phyloP scores from a whole-genome alignment of 805 yeast species.

The Metschnikowia kofuensis region DNA sequence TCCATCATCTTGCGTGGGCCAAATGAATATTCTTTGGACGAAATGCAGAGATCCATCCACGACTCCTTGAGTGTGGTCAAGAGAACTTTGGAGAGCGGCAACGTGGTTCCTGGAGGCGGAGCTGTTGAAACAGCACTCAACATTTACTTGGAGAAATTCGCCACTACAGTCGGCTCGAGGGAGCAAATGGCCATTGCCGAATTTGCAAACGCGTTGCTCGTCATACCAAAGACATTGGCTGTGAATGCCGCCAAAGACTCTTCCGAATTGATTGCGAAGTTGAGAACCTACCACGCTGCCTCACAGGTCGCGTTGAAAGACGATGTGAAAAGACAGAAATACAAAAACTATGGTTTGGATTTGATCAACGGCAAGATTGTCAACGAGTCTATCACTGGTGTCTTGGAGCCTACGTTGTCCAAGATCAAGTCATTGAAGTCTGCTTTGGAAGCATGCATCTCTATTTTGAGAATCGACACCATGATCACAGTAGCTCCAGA shows the following conservation, averaged over 20 bases:
- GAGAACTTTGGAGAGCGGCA: slow-evolving; percentile 91
- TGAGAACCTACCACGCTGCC: slow-evolving; percentile 95
- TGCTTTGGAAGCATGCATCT: slow-evolving; percentile 97
- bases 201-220: slow-evolving; percentile 84
- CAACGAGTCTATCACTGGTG: slow-evolving; percentile 81
- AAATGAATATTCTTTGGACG: slow-evolving; percentile 92
- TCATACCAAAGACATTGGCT: slow-evolving; percentile 95
- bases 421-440: slow-evolving; percentile 91
- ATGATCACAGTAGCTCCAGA: slow-evolving; percentile 98
- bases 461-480: slow-evolving; percentile 95
- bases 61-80: slow-evolving; percentile 94
- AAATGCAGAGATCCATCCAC: slow-evolving; percentile 96
- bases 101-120: slow-evolving; percentile 98
- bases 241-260: slow-evolving; percentile 98
- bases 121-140: slow-evolving; percentile 97
- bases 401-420: slow-evolving; percentile 91
- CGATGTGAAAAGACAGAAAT: slow-evolving; percentile 81
- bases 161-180: slow-evolving; percentile 95
- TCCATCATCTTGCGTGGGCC: slow-evolving; percentile 94
- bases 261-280: slow-evolving; percentile 88
- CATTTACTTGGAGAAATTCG: slow-evolving; percentile 92
- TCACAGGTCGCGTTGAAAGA: slow-evolving; percentile 81
- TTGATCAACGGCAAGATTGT: slow-evolving; percentile 87
- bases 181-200: slow-evolving; percentile 98
- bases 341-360: slow-evolving; percentile 91